A percentile compares a stretch with the other conserved stretches of the same genome.
These are phyloP conservation scores for Phylloporus scabripes DNA, from an alignment of 768 basidiomycete genomes.

Conservation along the genomic window DNA sequence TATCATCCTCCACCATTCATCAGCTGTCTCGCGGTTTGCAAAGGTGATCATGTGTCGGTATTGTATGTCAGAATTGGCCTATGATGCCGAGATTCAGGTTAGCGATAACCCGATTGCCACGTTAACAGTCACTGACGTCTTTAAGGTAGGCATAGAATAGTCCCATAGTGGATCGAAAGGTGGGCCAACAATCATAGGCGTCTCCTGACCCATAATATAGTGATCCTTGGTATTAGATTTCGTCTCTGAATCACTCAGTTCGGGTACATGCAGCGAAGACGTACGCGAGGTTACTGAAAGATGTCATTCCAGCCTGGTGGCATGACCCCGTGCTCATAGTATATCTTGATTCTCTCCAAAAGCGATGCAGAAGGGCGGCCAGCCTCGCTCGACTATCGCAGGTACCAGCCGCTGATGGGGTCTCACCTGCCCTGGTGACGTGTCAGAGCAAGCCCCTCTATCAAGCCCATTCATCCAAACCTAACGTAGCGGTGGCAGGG, in stretches of 20 bases:
- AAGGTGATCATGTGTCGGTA: constrained; percentile 17
- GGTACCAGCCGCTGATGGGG: no score
- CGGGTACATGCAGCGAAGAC: not conserved
- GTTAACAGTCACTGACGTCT: not conserved
- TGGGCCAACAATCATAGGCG: no score
- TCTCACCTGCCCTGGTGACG: not conserved
- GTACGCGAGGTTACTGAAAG: not conserved
- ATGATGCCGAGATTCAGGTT: not conserved
- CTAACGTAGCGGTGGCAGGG: no score
- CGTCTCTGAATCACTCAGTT: not conserved
- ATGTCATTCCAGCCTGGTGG: not conserved
- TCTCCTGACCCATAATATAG: not conserved
- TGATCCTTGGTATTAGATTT: not conserved
- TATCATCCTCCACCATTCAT: constrained; percentile 25
- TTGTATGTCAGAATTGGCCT: not conserved
- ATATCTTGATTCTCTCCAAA: not conserved
- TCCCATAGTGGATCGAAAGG: not conserved
- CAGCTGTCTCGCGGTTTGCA: constrained; percentile 18
- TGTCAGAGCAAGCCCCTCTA: not conserved
- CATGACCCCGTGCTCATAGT: not conserved
- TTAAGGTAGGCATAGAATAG: not conserved
- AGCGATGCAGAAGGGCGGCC: not conserved
- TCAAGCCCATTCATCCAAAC: not conserved
- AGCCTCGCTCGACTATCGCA: no score
- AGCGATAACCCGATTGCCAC: not conserved